Evolutionary conservation across 2,329 filamentous ascomycete genomes (phyloP).

Genomic region (Botrytis sinoallii): DNA sequence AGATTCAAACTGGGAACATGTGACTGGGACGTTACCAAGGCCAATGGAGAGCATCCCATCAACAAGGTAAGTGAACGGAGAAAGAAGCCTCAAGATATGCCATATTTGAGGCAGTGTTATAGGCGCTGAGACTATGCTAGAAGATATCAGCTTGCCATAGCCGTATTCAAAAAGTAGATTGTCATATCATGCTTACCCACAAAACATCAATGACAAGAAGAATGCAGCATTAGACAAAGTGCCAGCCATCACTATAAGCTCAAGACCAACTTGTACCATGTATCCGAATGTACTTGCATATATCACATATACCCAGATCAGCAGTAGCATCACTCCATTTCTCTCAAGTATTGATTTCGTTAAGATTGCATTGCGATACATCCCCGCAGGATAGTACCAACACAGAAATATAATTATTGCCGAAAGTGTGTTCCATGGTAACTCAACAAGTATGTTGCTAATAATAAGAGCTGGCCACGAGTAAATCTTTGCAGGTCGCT

Average conservation of each 20-base stretch:
- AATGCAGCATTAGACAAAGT: conserved; percentile 76
- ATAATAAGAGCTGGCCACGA: conserved; percentile 64
- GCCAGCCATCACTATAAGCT: conserved; percentile 70
- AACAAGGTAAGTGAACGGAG: conserved; percentile 79
- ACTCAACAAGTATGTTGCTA: conserved; percentile 75
- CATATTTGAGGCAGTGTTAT: conserved; percentile 67
- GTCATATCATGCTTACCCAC: conserved; percentile 35
- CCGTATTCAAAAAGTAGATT: not conserved
- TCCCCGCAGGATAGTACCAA: conserved; percentile 84
- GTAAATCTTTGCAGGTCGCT: conserved; percentile 77
- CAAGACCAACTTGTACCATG: conserved; percentile 72
- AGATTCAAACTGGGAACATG: conserved; percentile 57
- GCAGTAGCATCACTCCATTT: conserved; percentile 75
- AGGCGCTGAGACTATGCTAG: conserved; percentile 64
- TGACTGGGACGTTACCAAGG: conserved; percentile 62
- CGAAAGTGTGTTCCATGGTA: conserved; percentile 77
- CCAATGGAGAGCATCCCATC: conserved; percentile 67
- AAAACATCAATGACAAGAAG: conserved; percentile 71
- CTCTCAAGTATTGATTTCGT: conserved; percentile 63
- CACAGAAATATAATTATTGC: conserved; percentile 72
- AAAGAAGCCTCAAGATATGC: conserved; percentile 81
- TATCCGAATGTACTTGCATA: conserved; percentile 80
- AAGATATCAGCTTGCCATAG: not conserved
- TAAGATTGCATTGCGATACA: conserved; percentile 65
- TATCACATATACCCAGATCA: conserved; percentile 71